Percentiles rank a stretch among this genome's conserved stretches.
These are phyloP conservation scores for Gautieria morchelliformis DNA, from an alignment of 768 basidiomycete species.

Conservation along the genomic window DNA sequence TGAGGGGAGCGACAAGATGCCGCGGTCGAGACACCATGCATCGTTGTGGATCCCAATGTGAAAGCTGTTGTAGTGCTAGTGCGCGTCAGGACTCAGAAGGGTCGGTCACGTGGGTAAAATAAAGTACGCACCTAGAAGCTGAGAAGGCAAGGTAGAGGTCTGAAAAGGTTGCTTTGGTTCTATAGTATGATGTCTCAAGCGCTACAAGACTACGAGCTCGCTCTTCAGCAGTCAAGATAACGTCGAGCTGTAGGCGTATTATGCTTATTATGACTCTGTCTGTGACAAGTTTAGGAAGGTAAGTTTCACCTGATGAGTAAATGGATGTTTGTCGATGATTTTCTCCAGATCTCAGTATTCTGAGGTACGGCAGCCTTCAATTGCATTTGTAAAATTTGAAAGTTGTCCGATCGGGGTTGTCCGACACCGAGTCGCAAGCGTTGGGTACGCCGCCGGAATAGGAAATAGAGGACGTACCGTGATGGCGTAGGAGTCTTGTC, in stretches of 20 bases:
- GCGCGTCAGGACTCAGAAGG: background rate
- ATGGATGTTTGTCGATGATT: too few relatives aligned
- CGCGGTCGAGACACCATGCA: slow-evolving; percentile 64
- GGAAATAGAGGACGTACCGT: too few relatives aligned
- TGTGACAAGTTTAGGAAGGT: too few relatives aligned
- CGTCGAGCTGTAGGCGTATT: background rate
- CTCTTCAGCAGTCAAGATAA: background rate
- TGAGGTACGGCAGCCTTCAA: background rate
- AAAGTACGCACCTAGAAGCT: background rate
- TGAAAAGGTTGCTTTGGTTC: background rate
- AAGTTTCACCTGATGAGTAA: too few relatives aligned
- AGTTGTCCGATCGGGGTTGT: background rate
- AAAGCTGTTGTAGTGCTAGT: background rate
- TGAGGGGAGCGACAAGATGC: slow-evolving; percentile 48
- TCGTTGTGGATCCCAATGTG: slow-evolving; percentile 25
- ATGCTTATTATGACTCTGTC: too few relatives aligned
- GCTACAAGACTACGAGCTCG: background rate
- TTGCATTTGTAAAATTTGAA: background rate
- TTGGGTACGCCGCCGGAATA: too few relatives aligned
- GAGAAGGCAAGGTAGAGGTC: background rate
- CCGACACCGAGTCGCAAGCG: too few relatives aligned
- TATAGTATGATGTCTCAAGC: background rate
- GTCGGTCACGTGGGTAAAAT: background rate
- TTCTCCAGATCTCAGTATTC: too few relatives aligned
- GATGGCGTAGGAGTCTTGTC: too few relatives aligned